Conservation (phyloP, 345 rosid species). For the Murraya paniculata region DNA sequence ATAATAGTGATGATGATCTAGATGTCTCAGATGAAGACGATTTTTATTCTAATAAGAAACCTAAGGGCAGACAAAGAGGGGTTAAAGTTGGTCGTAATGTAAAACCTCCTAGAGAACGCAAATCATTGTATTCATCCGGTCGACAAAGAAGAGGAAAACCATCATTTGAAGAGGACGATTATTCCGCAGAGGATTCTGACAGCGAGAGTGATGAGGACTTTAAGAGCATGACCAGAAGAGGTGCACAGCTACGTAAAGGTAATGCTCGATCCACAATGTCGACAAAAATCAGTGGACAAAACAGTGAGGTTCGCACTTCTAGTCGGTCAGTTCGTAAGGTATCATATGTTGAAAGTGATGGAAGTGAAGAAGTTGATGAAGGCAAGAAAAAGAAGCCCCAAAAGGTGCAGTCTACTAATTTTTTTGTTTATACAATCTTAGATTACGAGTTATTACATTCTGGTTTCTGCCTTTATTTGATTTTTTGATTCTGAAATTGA, state of each 20-base stretch:
- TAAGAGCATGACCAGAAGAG: conserved; percentile 60
- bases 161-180: conserved; percentile 64
- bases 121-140: conserved; percentile 37
- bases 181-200: conserved; percentile 67
- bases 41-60: conserved; percentile 56
- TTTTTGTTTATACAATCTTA: not conserved
- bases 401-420: conserved; percentile 49
- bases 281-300: conserved; percentile 39
- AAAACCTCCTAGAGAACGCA: conserved; percentile 51
- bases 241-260: conserved; percentile 54
- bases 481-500: conserved; percentile 3
- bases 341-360: conserved; percentile 98
- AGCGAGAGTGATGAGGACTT: conserved; percentile 61
- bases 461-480: not conserved
- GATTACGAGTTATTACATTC: not conserved
- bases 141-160: conserved; percentile 63
- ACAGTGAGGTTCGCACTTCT: conserved; percentile 84
- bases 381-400: conserved; percentile 67
- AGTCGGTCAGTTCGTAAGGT: conserved; percentile 90
- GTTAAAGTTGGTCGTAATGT: conserved; percentile 49
- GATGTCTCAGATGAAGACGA: conserved; percentile 75
- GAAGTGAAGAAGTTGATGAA: conserved; percentile 92
- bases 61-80: conserved; percentile 53
- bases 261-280: conserved; percentile 48
- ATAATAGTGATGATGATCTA: conserved; percentile 57